A percentile compares a stretch with the other conserved stretches of the same genome.
Conservation (phyloP, 257 asterid genomes). For the Primulina tabacum region DNA sequence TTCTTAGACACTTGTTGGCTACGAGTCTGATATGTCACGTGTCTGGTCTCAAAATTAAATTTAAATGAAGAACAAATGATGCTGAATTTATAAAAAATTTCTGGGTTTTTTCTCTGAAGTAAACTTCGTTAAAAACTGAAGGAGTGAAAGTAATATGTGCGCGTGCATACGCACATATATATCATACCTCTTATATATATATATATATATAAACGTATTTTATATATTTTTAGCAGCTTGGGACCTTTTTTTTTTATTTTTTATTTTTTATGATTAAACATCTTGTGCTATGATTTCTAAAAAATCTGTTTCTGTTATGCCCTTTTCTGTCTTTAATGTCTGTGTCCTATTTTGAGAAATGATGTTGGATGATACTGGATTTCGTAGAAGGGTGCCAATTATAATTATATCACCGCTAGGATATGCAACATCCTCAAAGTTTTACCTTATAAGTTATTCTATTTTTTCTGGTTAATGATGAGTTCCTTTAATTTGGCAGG, state of each 20-base stretch:
- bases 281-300: not conserved
- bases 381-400: not conserved
- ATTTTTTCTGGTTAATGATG: not conserved
- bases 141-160: no score
- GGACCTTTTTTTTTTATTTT: no score
- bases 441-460: not conserved
- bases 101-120: no score
- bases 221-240: no score
- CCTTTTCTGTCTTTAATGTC: not conserved
- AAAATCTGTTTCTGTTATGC: not conserved
- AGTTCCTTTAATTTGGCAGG: constrained; percentile 37
- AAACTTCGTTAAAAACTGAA: no score
- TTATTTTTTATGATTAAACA: no score
- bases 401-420: not conserved
- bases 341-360: not conserved
- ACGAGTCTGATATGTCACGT: not conserved
- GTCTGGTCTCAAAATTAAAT: not conserved
- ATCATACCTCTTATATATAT: no score
- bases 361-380: constrained; percentile 1
- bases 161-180: no score
- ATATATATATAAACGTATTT: no score
- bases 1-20: not conserved
- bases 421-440: not conserved
- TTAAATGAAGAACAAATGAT: not conserved
- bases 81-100: not conserved